Conservation (phyloP, 768 basidiomycete genomes). For the Suillus weaverae region DNA sequence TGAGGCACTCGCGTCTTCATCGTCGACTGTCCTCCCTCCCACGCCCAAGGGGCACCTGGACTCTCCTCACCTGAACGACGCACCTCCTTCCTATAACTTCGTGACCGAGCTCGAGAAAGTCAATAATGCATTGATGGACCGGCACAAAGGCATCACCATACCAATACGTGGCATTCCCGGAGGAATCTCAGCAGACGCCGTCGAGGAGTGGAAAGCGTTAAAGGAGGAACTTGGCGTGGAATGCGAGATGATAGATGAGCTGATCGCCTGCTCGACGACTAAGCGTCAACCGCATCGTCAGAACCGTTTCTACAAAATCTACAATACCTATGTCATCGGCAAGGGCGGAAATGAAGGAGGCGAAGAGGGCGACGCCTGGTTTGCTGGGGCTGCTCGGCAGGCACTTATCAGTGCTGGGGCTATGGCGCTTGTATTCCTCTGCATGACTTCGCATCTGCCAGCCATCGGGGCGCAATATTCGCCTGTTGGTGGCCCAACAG, state of each 20-base stretch:
- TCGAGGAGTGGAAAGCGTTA: constrained; percentile 77
- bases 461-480: constrained; percentile 57
- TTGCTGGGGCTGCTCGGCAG: constrained; percentile 43
- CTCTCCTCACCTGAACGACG: constrained; percentile 40
- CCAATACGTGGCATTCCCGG: constrained; percentile 45
- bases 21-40: constrained; percentile 69
- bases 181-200: constrained; percentile 64
- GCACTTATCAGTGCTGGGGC: constrained; percentile 60
- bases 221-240: constrained; percentile 80
- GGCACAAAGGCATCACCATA: constrained; percentile 60
- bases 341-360: constrained; percentile 19
- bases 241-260: constrained; percentile 74
- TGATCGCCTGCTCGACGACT: constrained; percentile 48
- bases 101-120: constrained; percentile 46
- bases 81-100: constrained; percentile 75
- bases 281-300: constrained; percentile 37
- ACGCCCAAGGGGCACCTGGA: constrained; percentile 56
- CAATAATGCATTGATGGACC: constrained; percentile 63
- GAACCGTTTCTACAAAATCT: constrained; percentile 79
- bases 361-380: constrained; percentile 23
- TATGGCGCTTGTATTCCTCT: constrained; percentile 59
- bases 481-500: constrained; percentile 63
- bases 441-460: constrained; percentile 45
- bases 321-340: constrained; percentile 69
- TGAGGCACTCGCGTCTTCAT: constrained; percentile 69